Evolutionary conservation across 768 basidiomycete species (phyloP).

Genomic region (Mycena crocata): DNA sequence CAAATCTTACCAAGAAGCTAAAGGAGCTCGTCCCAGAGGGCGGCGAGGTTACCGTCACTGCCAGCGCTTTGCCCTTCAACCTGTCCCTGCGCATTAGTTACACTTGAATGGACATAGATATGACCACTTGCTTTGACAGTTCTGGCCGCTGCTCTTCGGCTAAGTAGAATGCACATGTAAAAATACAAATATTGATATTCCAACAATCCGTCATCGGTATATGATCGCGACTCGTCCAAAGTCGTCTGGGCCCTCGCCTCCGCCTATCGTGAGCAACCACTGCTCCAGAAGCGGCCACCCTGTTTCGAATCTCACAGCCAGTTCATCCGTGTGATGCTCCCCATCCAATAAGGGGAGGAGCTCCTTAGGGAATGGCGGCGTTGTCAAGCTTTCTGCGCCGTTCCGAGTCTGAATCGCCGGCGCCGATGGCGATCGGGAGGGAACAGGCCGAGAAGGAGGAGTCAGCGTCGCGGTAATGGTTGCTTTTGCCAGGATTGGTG

Average conservation of each 20-base stretch:
- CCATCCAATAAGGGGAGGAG: constrained; percentile 80
- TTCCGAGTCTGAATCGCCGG: constrained; percentile 44
- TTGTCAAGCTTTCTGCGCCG: constrained; percentile 22
- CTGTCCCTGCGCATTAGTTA: constrained; percentile 76
- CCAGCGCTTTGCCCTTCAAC: constrained; percentile 89
- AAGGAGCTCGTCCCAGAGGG: constrained; percentile 82
- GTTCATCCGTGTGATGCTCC: constrained; percentile 91
- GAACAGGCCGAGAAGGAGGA: constrained; percentile 58
- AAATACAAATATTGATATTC: background rate
- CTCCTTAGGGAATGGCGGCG: constrained; percentile 63
- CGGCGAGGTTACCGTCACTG: constrained; percentile 88
- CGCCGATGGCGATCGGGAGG: constrained; percentile 69
- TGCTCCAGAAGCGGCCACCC: constrained; percentile 86
- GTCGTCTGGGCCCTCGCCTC: constrained; percentile 70
- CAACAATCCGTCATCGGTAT: constrained; percentile 63
- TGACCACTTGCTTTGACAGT: constrained; percentile 9
- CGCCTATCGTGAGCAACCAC: constrained; percentile 74
- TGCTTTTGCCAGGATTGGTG: constrained; percentile 52
- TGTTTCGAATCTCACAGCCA: constrained; percentile 84
- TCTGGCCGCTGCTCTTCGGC: constrained; percentile 1
- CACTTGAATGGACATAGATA: constrained; percentile 35
- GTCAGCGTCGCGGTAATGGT: constrained; percentile 42
- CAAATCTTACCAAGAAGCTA: constrained; percentile 89
- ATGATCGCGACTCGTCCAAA: constrained; percentile 84
- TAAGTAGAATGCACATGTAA: constrained; percentile 27